Base-by-base conservation (phyloP, 2,329 filamentous ascomycete species). In the Immersiporthe knoxdaviesiana region DNA sequence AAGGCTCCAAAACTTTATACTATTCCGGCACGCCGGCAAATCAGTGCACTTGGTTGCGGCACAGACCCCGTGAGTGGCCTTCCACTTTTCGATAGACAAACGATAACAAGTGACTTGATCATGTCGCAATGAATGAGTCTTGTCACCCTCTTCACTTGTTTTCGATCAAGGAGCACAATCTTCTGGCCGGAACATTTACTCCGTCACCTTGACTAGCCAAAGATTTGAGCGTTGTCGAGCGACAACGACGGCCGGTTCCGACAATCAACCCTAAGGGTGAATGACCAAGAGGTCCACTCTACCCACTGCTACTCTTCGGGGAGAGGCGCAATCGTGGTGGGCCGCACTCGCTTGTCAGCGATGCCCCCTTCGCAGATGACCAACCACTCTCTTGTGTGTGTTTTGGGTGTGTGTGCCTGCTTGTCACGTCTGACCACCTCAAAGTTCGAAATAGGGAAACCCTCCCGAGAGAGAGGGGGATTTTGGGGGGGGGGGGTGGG, bases 161-260 rank as follows among this genome's bases (percentile, higher is more conserved):
- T 37, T 32, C 32, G 16, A 59, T 21, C 5, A 37, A 37, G 16
- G 21, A 12, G 21, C 21, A 1, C 44, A 47, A n/a, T 47, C 44
- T 10, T 47, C 44, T 21, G 21, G n/a, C 44, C 44, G 44, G 18
- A 59, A 32, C 12, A 37, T 30, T 56, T 30, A n/a, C n/a, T n/a
- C n/a, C n/a, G 14, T 30, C 27, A n/a, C n/a, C n/a, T n/a, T 56
- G 52, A 56, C 27, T 18, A 12, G 24, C 7, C 1, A n/a, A 37
- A 37, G 3, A 7, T 12, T 5, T 32, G 54, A 59, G n/a, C 11
- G 54, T 41, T 24, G 27, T 37, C 18, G 30, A 27, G 16, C 11
- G 32, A 14, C n/a, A 5, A 16, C 30, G 37, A 30, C 63, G 63
- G 63, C 35, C 52, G 52, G 63, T n/a, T 65, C 63, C 63, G 63